Percentiles rank a stretch among this genome's conserved stretches.
phyloP scores from a whole-genome alignment of 164 flowering plant species.

The grape (Vitis vinifera) region DNA sequence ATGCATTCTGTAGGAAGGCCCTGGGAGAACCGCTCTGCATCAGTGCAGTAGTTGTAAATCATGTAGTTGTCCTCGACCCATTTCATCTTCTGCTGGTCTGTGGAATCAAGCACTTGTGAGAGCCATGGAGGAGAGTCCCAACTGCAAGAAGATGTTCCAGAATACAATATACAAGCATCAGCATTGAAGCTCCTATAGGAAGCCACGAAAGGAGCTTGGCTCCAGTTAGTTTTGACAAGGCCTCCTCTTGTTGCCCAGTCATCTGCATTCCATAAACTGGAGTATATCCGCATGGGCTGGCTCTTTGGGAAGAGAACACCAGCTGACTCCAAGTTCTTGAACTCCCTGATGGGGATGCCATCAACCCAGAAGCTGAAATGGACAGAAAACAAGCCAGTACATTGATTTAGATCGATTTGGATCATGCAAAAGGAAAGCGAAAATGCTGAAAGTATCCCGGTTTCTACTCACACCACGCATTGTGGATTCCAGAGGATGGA shows the following conservation, averaged over 20 bases:
- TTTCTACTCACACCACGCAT: conserved; percentile 14
- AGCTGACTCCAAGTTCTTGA: conserved; percentile 7
- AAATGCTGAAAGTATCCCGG: too few species aligned
- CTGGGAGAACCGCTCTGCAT: background rate
- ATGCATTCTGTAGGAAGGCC: too few species aligned
- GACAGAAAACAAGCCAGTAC: too few species aligned
- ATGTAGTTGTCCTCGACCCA: background rate
- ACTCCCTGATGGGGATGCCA: conserved; percentile 4
- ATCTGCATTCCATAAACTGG: background rate
- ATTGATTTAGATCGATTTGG: too few species aligned
- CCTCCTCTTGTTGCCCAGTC: background rate
- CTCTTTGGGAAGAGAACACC: conserved; percentile 8
- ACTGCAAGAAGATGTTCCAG: too few species aligned
- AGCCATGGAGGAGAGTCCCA: background rate
- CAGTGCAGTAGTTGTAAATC: conserved; percentile 8
- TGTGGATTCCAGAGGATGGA: conserved; percentile 29
- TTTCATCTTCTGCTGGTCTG: background rate
- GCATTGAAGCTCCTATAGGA: conserved; percentile 3
- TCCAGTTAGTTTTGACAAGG: too few species aligned
- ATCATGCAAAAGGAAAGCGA: too few species aligned
- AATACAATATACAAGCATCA: background rate
- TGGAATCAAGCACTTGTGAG: background rate
- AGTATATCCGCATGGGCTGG: conserved; percentile 5
- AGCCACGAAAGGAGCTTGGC: too few species aligned
- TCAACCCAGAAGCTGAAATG: conserved; percentile 3